phyloP scores from a whole-genome alignment of 192 early-diverging fungal genomes.

The Backusella luteola region DNA sequence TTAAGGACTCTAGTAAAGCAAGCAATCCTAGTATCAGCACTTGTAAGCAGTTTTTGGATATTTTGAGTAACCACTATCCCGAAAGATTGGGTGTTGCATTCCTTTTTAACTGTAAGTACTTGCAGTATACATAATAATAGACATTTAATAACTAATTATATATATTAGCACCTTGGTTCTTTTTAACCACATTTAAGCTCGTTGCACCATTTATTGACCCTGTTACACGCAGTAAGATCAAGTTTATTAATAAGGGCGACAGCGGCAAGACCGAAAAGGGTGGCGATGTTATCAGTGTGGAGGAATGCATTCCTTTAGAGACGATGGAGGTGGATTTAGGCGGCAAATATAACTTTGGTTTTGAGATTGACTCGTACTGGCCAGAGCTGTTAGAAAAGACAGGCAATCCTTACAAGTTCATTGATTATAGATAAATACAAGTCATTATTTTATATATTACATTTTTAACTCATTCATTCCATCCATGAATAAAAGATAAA shows the following conservation, averaged over 20 bases:
- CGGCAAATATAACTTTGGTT: conserved; percentile 59
- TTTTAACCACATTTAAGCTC: conserved; percentile 79
- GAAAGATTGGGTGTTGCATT: conserved; percentile 59
- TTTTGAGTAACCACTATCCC: conserved; percentile 85
- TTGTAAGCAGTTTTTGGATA: conserved; percentile 73
- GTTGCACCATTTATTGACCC: conserved; percentile 90
- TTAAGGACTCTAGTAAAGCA: conserved; percentile 59
- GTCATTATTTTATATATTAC: not conserved
- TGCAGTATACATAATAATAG: not conserved
- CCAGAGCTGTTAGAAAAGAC: conserved; percentile 31
- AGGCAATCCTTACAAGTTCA: conserved; percentile 31
- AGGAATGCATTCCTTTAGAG: conserved; percentile 16
- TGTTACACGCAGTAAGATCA: conserved; percentile 68
- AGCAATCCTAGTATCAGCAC: conserved; percentile 68
- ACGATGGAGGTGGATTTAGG: conserved; percentile 28
- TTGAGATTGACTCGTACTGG: conserved; percentile 75
- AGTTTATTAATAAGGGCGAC: conserved; percentile 41
- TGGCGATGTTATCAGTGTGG: conserved; percentile 13
- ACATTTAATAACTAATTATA: not conserved
- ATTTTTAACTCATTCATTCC: not conserved
- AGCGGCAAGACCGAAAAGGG: conserved; percentile 12
- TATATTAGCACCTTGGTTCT: conserved; percentile 75
- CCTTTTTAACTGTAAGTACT: conserved; percentile 5
- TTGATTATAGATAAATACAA: conserved; percentile 21
- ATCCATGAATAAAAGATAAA: not conserved